These are phyloP conservation scores for Huiozyma sinensis DNA, from an alignment of 805 yeast species.

Conservation along the genomic window DNA sequence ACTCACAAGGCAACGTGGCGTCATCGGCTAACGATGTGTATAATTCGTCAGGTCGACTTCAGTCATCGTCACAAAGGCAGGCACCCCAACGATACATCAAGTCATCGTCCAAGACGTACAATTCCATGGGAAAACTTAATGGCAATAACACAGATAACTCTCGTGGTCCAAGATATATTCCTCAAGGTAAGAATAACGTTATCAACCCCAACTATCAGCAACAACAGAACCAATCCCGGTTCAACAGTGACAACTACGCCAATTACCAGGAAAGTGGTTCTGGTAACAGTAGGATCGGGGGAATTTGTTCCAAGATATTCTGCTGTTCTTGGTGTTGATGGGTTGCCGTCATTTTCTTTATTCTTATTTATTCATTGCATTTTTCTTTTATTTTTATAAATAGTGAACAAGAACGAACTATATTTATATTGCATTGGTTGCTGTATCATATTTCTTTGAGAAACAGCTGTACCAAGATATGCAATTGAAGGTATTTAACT, in stretches of 20 bases:
- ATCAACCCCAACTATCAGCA: neutral
- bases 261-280: constrained; percentile 1
- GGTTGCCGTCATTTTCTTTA: neutral
- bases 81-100: neutral
- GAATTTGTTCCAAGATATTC: constrained; percentile 14
- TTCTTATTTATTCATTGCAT: too few relatives aligned
- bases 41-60: neutral
- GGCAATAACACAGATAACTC: constrained; percentile 4
- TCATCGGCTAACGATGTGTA: constrained; percentile 1
- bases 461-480: too few relatives aligned
- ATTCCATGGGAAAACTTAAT: constrained; percentile 20
- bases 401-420: too few relatives aligned
- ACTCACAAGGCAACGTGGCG: neutral
- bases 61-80: neutral
- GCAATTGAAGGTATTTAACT: too few relatives aligned
- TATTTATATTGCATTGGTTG: too few relatives aligned
- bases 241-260: neutral
- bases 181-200: constrained; percentile 1
- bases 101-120: constrained; percentile 10
- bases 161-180: constrained; percentile 4
- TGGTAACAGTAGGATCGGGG: constrained; percentile 7
- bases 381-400: too few relatives aligned
- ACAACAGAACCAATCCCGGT: neutral
- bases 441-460: too few relatives aligned
- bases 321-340: constrained; percentile 14